phyloP scores from a whole-genome alignment of 129 eudicot genomes.

The Artemisia annua region DNA sequence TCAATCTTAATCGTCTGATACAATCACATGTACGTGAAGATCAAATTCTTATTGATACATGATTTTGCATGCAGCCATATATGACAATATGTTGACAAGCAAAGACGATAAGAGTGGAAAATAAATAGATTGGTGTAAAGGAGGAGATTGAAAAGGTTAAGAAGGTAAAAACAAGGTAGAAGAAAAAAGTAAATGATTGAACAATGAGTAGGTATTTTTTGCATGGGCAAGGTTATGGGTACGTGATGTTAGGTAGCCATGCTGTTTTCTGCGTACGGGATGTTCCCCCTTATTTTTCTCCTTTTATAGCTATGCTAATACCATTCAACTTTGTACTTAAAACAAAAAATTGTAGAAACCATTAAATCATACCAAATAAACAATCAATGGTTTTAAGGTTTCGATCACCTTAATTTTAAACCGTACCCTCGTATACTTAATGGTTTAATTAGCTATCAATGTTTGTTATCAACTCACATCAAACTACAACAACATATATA shows the following conservation, averaged over 20 bases:
- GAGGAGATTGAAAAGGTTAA: slow-evolving; percentile 25
- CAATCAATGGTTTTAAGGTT: background rate
- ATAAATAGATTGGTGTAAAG: slow-evolving; percentile 15
- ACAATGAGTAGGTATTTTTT: slow-evolving; percentile 36
- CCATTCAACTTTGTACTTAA: too few species aligned
- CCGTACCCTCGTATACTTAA: too few species aligned
- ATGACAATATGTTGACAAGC: too few species aligned
- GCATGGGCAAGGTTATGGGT: slow-evolving; percentile 38
- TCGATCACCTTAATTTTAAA: background rate
- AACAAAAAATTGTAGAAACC: too few species aligned
- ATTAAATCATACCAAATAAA: too few species aligned
- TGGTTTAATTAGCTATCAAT: background rate
- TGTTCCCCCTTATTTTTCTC: slow-evolving; percentile 6
- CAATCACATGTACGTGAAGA: too few species aligned
- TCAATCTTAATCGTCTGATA: too few species aligned
- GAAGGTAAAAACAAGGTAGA: slow-evolving; percentile 29
- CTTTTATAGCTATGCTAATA: background rate
- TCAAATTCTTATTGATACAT: too few species aligned
- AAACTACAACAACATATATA: too few species aligned
- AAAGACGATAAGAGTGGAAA: background rate
- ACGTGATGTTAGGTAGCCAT: slow-evolving; percentile 35
- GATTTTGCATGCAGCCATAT: too few species aligned
- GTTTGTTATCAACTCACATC: background rate
- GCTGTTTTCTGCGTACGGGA: slow-evolving; percentile 21
- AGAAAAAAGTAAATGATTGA: slow-evolving; percentile 23